Evolutionary conservation across 2,329 filamentous ascomycete genomes (phyloP), one percentile per base, ranked within the genome.

Genomic region (Aspergillus arachidicola): DNA sequence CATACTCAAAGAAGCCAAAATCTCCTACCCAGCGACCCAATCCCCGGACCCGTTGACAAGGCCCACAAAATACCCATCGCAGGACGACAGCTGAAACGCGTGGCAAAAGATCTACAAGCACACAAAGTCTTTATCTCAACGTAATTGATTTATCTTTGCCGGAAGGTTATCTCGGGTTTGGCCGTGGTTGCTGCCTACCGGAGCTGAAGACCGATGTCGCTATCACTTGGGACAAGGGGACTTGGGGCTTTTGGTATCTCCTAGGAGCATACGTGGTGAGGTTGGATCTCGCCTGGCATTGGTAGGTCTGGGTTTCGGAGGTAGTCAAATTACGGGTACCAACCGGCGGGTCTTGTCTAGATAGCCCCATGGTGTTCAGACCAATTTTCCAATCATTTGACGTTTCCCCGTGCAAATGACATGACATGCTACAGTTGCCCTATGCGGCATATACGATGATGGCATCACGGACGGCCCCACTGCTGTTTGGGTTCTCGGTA

Each of bases 71-170:
- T 34, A 55, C 45, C 45, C 56, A 61, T 41, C 19, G 57, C 32
- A 23, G 57, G 36, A 57, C 57, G 64, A 63, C 67, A 68, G 67
- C 65, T 69, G 67, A 68, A 69, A 59, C 62, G 28, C 45, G 67
- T 69, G 67, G 67, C 67, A 55, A 41, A 41, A 67, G 43, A 48
- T 38, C 55, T 45, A n/a, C 43, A 57, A 61, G 30, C 34, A 26
- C 30, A 59, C 57, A 41, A 46, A 48, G 48, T 32, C 46, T 58
- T 59, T 50, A 50, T 59, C 46, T 58, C 56, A 48, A 48, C 30
- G 43, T 46, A 32, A 46, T 34, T 50, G 19, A 11, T 28, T 30
- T 23, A 23, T 19, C 14, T 11, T 55, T 16, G 28, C 38, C 38
- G 55, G 21, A 23, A 36, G 56, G 23, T 30, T 58, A 14, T 58